A percentile compares a stretch with the other conserved stretches of the same genome.
These are phyloP conservation scores for Kingdonia uniflora DNA, from an alignment of 164 flowering plant genomes.

Conservation along the genomic window DNA sequence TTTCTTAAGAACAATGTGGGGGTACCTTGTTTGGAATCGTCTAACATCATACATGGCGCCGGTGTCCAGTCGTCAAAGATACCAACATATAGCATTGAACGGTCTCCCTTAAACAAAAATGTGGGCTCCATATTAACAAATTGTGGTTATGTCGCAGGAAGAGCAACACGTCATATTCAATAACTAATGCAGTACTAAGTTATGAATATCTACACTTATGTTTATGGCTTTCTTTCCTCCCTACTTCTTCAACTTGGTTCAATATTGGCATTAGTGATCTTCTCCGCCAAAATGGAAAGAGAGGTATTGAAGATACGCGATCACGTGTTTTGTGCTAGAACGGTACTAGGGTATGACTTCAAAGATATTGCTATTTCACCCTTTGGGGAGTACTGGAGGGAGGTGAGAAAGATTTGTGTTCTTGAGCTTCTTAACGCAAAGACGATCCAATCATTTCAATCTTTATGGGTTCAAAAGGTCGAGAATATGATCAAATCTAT, in stretches of 20 bases:
- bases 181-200: no score
- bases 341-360: background rate
- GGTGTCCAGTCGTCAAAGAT: no score
- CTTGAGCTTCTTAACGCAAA: background rate
- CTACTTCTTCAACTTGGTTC: background rate
- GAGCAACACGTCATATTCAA: no score
- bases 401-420: conserved; percentile 1
- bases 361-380: background rate
- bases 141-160: no score
- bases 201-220: no score
- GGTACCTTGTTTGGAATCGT: no score
- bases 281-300: background rate
- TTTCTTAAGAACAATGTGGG: no score
- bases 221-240: no score
- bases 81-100: no score
- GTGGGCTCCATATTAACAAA: no score
- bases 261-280: background rate
- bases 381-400: background rate
- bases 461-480: background rate
- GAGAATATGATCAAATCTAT: background rate
- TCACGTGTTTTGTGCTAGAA: conserved; percentile 10
- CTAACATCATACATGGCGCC: no score
- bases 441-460: background rate
- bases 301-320: conserved; percentile 15
- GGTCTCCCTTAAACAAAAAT: no score